Evolutionary conservation across 768 basidiomycete species (phyloP).

Genomic region (Phlegmacium glaucopus): DNA sequence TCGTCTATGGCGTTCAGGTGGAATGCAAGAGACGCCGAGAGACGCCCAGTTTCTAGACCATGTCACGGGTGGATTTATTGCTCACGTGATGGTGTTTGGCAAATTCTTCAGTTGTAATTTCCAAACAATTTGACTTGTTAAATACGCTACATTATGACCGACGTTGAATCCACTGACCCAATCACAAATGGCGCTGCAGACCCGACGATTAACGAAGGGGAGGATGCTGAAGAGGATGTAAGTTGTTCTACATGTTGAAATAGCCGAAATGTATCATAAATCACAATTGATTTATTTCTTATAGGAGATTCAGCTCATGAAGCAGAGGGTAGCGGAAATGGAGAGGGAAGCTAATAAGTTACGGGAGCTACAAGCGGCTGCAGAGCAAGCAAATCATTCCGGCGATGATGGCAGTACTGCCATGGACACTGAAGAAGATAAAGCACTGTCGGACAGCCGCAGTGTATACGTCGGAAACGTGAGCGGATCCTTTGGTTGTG

Average conservation of each 20-base stretch:
- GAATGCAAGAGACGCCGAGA: too few species aligned
- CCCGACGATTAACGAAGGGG: constrained; percentile 49
- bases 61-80: too few species aligned
- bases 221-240: constrained; percentile 62
- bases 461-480: constrained; percentile 98
- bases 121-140: constrained; percentile 16
- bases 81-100: constrained; percentile 21
- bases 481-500: constrained; percentile 34
- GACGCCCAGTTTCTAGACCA: too few species aligned
- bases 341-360: constrained; percentile 87
- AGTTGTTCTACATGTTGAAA: constrained; percentile 12
- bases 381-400: constrained; percentile 52
- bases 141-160: constrained; percentile 40
- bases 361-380: constrained; percentile 81
- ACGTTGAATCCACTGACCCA: constrained; percentile 45
- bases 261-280: constrained; percentile 7
- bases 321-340: constrained; percentile 91
- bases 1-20: too few species aligned
- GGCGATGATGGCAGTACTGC: constrained; percentile 43
- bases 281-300: constrained; percentile 16
- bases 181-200: constrained; percentile 32
- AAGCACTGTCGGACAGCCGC: constrained; percentile 72
- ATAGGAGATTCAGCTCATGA: constrained; percentile 90
- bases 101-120: not conserved
- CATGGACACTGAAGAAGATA: constrained; percentile 85